Evolutionary conservation across 768 basidiomycete species (phyloP).

Genomic region (Leccinellum albellum): DNA sequence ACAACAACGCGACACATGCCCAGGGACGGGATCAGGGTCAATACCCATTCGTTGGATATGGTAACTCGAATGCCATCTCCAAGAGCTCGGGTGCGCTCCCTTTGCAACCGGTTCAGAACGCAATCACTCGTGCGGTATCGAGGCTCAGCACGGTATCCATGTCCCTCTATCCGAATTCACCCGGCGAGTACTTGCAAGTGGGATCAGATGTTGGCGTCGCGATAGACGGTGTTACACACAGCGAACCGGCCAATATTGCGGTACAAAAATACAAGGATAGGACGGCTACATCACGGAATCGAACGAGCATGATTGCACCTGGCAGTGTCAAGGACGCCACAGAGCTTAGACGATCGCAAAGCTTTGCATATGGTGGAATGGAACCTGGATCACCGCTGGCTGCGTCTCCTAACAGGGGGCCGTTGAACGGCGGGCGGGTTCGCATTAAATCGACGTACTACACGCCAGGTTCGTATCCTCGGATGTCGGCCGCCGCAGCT

Average conservation of each 20-base stretch:
- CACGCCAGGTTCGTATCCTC: slow-evolving; percentile 50
- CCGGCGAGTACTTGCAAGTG: slow-evolving; percentile 26
- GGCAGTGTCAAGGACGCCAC: slow-evolving; percentile 18
- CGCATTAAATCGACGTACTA: slow-evolving; percentile 70
- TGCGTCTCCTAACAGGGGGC: slow-evolving; percentile 18
- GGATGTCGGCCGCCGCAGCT: slow-evolving; percentile 45
- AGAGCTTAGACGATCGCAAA: slow-evolving; percentile 30
- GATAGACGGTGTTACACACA: slow-evolving; percentile 37
- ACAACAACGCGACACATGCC: slow-evolving; percentile 10
- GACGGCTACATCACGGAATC: slow-evolving; percentile 14
- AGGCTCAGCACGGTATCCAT: slow-evolving; percentile 41
- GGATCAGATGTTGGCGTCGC: slow-evolving; percentile 33
- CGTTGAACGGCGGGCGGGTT: slow-evolving; percentile 50
- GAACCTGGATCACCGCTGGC: slow-evolving; percentile 44
- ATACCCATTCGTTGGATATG: slow-evolving; percentile 26
- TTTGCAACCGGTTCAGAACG: slow-evolving; percentile 40
- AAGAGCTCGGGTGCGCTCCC: slow-evolving; percentile 27
- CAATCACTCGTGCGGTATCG: slow-evolving; percentile 39
- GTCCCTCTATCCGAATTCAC: slow-evolving; percentile 47
- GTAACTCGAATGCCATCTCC: slow-evolving; percentile 18
- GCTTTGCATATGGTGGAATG: slow-evolving; percentile 51
- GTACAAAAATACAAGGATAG: slow-evolving; percentile 35
- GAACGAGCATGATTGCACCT: slow-evolving; percentile 23
- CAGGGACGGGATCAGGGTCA: slow-evolving; percentile 11
- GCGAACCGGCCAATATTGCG: slow-evolving; percentile 38